phyloP scores from a whole-genome alignment of 2,329 filamentous ascomycete species.

The Colletotrichum sansevieriae region DNA sequence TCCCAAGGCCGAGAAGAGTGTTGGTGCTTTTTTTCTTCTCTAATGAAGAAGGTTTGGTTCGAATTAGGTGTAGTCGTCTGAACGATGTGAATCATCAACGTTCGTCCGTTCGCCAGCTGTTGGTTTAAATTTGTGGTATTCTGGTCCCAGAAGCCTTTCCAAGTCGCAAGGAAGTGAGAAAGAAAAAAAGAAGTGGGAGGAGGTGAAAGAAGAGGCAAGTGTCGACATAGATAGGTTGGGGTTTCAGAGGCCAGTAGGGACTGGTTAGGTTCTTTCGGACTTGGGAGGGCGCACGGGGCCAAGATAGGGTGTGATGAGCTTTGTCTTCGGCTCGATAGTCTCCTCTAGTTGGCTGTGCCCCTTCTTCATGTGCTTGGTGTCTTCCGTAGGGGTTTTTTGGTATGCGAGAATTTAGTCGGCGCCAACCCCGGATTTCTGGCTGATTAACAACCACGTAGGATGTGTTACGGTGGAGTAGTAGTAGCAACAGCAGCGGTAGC shows the following conservation, averaged over 20 bases:
- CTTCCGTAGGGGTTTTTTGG: background rate
- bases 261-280: background rate
- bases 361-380: slow-evolving; percentile 23
- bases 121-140: background rate
- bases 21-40: background rate
- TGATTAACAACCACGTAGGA: background rate
- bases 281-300: slow-evolving; percentile 4
- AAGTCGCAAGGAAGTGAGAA: background rate
- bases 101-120: slow-evolving; percentile 5
- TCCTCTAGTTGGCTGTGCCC: slow-evolving; percentile 9
- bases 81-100: slow-evolving; percentile 4
- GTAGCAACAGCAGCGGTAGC: background rate
- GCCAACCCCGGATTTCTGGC: slow-evolving; percentile 37
- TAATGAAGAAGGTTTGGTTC: slow-evolving; percentile 10
- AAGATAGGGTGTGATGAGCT: slow-evolving; percentile 1
- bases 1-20: slow-evolving; percentile 11
- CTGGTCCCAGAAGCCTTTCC: background rate
- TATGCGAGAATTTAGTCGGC: slow-evolving; percentile 18
- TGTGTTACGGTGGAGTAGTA: slow-evolving; percentile 1
- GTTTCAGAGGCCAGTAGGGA: slow-evolving; percentile 4
- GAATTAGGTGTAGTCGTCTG: slow-evolving; percentile 25
- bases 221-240: background rate
- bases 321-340: slow-evolving; percentile 9
- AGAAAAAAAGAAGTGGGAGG: background rate
- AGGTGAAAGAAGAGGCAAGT: background rate